Conservation (phyloP, 768 basidiomycete species). For the Candolleomyces eurysporus region DNA sequence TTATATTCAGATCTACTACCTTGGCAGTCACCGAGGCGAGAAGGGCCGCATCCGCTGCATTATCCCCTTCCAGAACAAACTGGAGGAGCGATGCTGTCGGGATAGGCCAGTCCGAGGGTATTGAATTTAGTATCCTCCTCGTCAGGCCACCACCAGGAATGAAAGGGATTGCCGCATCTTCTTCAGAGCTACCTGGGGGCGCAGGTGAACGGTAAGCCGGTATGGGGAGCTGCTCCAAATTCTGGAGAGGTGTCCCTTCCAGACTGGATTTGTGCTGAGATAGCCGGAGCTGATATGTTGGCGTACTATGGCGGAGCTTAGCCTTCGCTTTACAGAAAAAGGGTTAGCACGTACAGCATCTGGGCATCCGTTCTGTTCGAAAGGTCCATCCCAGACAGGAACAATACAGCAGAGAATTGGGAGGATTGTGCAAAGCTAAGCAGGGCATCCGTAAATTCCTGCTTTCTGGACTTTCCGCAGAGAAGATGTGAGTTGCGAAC, state of each 20-base stretch:
- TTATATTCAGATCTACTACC: conserved; percentile 38
- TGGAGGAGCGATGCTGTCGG: conserved; percentile 64
- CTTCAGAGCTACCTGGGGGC: conserved; percentile 26
- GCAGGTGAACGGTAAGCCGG: conserved; percentile 53
- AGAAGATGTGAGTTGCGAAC: conserved; percentile 6
- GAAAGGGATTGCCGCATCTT: conserved; percentile 50
- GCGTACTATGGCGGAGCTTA: conserved; percentile 41
- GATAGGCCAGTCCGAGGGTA: conserved; percentile 48
- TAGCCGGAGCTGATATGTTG: conserved; percentile 59
- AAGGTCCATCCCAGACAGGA: conserved; percentile 75
- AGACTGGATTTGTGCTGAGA: conserved; percentile 39
- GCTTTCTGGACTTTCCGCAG: conserved; percentile 54
- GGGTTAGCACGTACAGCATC: conserved; percentile 55
- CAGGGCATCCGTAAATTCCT: conserved; percentile 59
- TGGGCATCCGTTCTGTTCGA: conserved; percentile 74
- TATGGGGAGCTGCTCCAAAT: conserved; percentile 46
- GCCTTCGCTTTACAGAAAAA: neutral
- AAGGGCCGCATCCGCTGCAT: conserved; percentile 65
- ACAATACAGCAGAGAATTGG: conserved; percentile 50
- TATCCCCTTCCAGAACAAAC: conserved; percentile 83
- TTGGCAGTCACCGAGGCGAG: conserved; percentile 55
- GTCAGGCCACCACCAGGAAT: conserved; percentile 80
- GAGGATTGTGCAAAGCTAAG: conserved; percentile 54
- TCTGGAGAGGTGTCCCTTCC: conserved; percentile 40
- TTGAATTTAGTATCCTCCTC: conserved; percentile 57